Evolutionary conservation across 164 flowering plant genomes (phyloP).

Genomic region (Vitis rupestris): DNA sequence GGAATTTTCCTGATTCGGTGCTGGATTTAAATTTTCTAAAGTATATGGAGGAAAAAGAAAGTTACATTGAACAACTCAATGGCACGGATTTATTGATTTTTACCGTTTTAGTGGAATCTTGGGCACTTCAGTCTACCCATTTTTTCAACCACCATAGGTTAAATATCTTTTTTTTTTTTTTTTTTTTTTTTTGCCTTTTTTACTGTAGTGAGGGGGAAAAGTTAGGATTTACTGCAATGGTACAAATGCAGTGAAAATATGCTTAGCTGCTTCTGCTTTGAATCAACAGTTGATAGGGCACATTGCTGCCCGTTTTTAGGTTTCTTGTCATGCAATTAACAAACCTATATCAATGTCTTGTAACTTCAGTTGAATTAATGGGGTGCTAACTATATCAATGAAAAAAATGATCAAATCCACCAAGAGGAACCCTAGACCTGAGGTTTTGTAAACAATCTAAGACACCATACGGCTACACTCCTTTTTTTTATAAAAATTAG

Average conservation of each 20-base stretch:
- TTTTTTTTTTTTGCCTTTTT: too few species aligned
- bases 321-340: background rate
- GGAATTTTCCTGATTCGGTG: constrained; percentile 2
- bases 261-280: background rate
- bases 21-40: background rate
- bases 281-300: background rate
- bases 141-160: background rate
- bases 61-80: background rate
- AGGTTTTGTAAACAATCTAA: too few species aligned
- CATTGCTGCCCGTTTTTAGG: background rate
- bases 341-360: too few species aligned
- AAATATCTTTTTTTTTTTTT: background rate
- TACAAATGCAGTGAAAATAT: too few species aligned
- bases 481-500: too few species aligned
- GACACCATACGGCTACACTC: too few species aligned
- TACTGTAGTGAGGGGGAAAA: background rate
- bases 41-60: background rate
- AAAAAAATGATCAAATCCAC: too few species aligned
- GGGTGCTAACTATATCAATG: too few species aligned
- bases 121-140: background rate
- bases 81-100: background rate
- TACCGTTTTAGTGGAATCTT: background rate
- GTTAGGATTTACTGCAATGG: too few species aligned
- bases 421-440: too few species aligned
- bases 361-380: too few species aligned